Percentiles rank a stretch among this genome's conserved stretches.
phyloP scores from a whole-genome alignment of 257 asterid species.

The Plantago major region DNA sequence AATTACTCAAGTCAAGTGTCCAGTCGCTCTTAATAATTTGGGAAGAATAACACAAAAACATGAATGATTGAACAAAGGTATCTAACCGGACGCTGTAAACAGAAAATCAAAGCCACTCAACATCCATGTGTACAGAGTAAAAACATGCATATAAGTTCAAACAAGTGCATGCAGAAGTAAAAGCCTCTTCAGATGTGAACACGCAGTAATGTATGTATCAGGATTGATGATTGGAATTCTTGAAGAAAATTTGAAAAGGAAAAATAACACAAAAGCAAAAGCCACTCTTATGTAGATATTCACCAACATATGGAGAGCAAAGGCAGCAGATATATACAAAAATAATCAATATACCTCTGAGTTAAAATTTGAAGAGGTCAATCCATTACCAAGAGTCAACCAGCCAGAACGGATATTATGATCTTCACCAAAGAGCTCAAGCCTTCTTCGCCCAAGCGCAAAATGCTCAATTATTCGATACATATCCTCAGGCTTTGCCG shows the following conservation, averaged over 20 bases:
- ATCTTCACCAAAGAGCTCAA: slow-evolving; percentile 98
- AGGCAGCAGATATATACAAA: background rate
- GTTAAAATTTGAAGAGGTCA: slow-evolving; percentile 85
- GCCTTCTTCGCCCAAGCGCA: slow-evolving; percentile 98
- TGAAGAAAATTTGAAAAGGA: background rate
- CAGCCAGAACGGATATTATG: slow-evolving; percentile 97
- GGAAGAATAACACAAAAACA: too few species aligned
- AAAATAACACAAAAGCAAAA: background rate
- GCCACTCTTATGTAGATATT: background rate
- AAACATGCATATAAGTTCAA: background rate
- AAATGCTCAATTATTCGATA: slow-evolving; percentile 95
- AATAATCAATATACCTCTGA: slow-evolving; percentile 52
- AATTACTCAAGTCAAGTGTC: too few species aligned
- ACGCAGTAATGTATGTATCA: background rate
- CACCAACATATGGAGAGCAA: background rate
- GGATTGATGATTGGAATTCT: background rate
- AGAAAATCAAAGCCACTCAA: too few species aligned
- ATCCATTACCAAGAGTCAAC: slow-evolving; percentile 93
- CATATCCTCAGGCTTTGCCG: slow-evolving; percentile 99
- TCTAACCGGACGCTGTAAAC: too few species aligned
- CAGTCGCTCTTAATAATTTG: too few species aligned
- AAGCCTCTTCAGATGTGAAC: background rate
- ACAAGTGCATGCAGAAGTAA: background rate
- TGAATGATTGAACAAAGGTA: too few species aligned
- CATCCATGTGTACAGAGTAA: too few species aligned